Base-by-base conservation (phyloP, 225 moss, liverwort and hornwort species). In the Physcomitrium patens region DNA sequence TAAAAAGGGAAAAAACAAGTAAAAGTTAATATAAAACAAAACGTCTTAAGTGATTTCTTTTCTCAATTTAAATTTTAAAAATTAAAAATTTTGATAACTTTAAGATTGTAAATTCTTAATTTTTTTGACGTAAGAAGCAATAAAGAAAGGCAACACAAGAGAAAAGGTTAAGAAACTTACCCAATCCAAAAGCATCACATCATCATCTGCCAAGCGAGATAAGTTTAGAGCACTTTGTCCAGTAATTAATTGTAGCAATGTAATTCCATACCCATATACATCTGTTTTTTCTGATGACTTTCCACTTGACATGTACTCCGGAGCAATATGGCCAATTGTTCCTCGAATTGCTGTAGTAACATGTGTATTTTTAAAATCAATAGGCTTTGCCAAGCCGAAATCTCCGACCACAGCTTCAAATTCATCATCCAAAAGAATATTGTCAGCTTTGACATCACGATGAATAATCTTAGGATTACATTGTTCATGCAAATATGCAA, bases 111-210 rank as follows among this genome's bases (percentile, higher is more conserved):
- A 1, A 1, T 7, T 4, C 4, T 1, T 37, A 7, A 37, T 37
- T 37, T 37, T n/a, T 37, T 37, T 4, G 7, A 37, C 2, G 5
- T 37, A 37, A 37, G 2, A 37, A 37, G 5, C 31, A 37, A 4
- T 3, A 4, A 37, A 0, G 5, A 37, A 37, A 3, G 5, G 5
- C 24, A 69, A 43, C 12, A 43, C 14, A 16, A 59, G 49, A 27
- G 27, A 24, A 19, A 62, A 52, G 31, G 16, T 17, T 60, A 51
- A 75, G 37, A 10, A 26, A 66, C 79, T 51, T 69, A 94, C 96
- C 96, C 94, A 96, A 69, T 96, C 94, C 55, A 96, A 89, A 63
- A 96, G 92, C 96, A 96, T 94, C 19, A 96, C 90, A 67, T 96
- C 94, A n/a, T 96, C 85, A 10, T 92, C 88, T 0, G 96, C 86